These are phyloP conservation scores for Ogataea methanolica DNA, from an alignment of 805 yeast species.

Conservation along the genomic window DNA sequence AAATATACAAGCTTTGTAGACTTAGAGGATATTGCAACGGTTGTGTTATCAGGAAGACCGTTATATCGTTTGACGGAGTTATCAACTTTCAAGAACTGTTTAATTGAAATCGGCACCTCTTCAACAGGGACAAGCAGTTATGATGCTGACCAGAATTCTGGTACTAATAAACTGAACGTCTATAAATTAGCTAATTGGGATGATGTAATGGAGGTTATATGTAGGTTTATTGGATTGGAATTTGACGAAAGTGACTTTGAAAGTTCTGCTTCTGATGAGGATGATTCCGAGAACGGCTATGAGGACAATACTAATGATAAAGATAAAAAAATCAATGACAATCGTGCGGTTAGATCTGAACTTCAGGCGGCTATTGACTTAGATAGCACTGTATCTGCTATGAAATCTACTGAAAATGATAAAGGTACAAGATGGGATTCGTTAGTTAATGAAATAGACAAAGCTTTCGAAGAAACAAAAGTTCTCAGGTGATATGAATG, in stretches of 20 bases:
- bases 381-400: neutral
- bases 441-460: slow-evolving; percentile 17
- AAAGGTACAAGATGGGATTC: slow-evolving; percentile 15
- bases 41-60: slow-evolving; percentile 23
- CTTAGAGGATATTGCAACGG: slow-evolving; percentile 15
- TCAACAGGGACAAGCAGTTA: slow-evolving; percentile 1
- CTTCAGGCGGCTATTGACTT: neutral
- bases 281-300: slow-evolving; percentile 3
- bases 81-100: slow-evolving; percentile 17
- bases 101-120: slow-evolving; percentile 25
- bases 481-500: neutral
- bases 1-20: neutral
- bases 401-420: neutral
- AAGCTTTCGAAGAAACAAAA: slow-evolving; percentile 20
- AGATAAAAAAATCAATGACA: neutral
- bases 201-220: slow-evolving; percentile 33
- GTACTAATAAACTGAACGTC: slow-evolving; percentile 13
- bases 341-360: neutral
- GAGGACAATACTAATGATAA: neutral
- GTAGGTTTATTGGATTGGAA: slow-evolving; percentile 27
- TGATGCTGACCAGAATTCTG: slow-evolving; percentile 1
- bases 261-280: slow-evolving; percentile 13
- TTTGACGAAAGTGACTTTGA: slow-evolving; percentile 33
- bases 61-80: slow-evolving; percentile 12
- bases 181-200: slow-evolving; percentile 29